Evolutionary conservation across 345 rosid genomes (phyloP).

Genomic region (Corymbia maculata): DNA sequence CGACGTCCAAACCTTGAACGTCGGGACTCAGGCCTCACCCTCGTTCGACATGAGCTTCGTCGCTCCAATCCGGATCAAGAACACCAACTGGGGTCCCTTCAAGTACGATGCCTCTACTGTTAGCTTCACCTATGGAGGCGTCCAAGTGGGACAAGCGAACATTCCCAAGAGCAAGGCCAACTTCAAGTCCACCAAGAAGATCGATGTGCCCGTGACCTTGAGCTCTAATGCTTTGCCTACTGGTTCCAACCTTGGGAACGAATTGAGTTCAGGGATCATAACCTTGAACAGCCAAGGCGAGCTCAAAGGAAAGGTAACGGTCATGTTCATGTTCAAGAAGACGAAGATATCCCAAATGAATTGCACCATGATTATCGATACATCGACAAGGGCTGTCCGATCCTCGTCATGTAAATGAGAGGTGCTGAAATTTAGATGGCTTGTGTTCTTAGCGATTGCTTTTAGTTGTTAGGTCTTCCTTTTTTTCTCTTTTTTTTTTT

Average conservation of each 20-base stretch:
- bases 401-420: neutral
- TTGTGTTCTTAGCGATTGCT: neutral
- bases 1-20: neutral
- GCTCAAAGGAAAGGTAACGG: neutral
- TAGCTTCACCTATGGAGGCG: neutral
- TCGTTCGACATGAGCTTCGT: neutral
- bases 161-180: neutral
- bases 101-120: neutral
- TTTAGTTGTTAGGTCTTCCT: neutral
- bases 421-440: neutral
- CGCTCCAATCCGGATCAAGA: constrained; percentile 3
- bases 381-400: neutral
- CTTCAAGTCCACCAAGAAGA: constrained; percentile 1
- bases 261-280: neutral
- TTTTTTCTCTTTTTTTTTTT: no score
- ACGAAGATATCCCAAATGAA: neutral
- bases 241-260: neutral
- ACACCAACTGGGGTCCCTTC: constrained; percentile 6
- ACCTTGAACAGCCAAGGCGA: neutral
- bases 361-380: neutral
- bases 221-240: neutral
- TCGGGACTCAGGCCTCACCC: neutral
- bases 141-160: neutral
- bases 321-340: constrained; percentile 4
- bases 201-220: neutral